phyloP scores from a whole-genome alignment of 495 filamentous ascomycete genomes.

The Penicillium odoratum region DNA sequence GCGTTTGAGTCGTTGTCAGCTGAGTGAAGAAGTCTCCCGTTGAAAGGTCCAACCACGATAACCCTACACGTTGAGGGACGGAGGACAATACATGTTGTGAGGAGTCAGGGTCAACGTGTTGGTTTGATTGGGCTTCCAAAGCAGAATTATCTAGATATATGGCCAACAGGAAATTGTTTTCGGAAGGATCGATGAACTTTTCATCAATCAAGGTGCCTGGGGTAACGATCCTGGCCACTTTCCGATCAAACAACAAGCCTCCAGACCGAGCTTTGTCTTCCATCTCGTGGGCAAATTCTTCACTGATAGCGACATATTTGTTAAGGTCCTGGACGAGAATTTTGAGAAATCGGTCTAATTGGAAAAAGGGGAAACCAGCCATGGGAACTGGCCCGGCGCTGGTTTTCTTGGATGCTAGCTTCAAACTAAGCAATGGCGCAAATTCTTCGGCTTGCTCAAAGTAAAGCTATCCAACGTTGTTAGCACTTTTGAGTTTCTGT shows the following conservation, averaged over 20 bases:
- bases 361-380: conserved; percentile 93
- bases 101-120: conserved; percentile 20
- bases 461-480: conserved; percentile 58
- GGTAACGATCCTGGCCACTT: conserved; percentile 83
- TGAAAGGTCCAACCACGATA: conserved; percentile 93
- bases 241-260: conserved; percentile 78
- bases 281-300: conserved; percentile 77
- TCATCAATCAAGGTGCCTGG: conserved; percentile 97
- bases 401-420: conserved; percentile 79
- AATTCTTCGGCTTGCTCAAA: conserved; percentile 90
- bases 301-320: conserved; percentile 88
- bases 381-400: conserved; percentile 74
- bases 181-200: conserved; percentile 88
- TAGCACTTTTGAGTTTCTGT: neutral
- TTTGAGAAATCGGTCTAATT: conserved; percentile 89
- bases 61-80: conserved; percentile 57
- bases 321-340: conserved; percentile 87
- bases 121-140: conserved; percentile 21
- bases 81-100: conserved; percentile 40
- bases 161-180: conserved; percentile 88
- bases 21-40: conserved; percentile 94
- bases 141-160: conserved; percentile 54
- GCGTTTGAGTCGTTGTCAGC: conserved; percentile 65
- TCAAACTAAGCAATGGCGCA: conserved; percentile 82
- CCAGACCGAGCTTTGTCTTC: conserved; percentile 67